These are phyloP conservation scores for Marsdenia floribunda DNA, from an alignment of 257 asterid genomes.

Conservation along the genomic window DNA sequence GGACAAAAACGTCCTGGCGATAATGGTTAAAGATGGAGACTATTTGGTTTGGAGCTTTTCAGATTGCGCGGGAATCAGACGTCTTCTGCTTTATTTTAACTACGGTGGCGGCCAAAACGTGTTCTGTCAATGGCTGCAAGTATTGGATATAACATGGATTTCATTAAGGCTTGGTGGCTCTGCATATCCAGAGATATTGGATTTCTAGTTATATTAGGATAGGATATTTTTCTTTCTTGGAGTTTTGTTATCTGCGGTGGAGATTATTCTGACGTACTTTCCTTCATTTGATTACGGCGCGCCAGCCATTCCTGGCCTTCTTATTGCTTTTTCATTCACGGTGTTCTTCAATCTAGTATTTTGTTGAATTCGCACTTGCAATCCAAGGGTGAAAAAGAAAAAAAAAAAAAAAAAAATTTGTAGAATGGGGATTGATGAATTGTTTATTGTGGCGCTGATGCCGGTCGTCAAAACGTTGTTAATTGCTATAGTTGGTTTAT, in stretches of 20 bases:
- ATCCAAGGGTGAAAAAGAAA: not conserved
- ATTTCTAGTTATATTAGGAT: not conserved
- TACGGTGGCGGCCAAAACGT: not conserved
- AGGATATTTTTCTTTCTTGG: not conserved
- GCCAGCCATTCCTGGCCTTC: not conserved
- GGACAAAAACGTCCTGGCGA: not conserved
- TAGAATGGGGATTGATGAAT: conserved; percentile 26
- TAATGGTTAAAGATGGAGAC: not conserved
- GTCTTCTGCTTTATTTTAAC: not conserved
- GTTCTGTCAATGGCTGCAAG: not conserved
- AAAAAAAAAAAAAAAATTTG: not conserved
- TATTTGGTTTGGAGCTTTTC: not conserved
- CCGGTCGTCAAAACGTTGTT: conserved; percentile 32
- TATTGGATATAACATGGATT: not conserved
- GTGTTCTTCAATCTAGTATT: not conserved
- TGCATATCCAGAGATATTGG: no score
- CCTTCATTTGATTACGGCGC: not conserved
- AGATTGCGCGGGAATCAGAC: not conserved
- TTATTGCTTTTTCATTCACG: not conserved
- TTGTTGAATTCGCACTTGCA: not conserved
- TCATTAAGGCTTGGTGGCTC: not conserved
- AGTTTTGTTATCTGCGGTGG: not conserved
- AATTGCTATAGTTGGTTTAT: conserved; percentile 28
- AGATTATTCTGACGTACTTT: not conserved
- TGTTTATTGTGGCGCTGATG: conserved; percentile 37